Conservation (phyloP, 352 stramenopile species). For the Phytophthora niederhauseri region DNA sequence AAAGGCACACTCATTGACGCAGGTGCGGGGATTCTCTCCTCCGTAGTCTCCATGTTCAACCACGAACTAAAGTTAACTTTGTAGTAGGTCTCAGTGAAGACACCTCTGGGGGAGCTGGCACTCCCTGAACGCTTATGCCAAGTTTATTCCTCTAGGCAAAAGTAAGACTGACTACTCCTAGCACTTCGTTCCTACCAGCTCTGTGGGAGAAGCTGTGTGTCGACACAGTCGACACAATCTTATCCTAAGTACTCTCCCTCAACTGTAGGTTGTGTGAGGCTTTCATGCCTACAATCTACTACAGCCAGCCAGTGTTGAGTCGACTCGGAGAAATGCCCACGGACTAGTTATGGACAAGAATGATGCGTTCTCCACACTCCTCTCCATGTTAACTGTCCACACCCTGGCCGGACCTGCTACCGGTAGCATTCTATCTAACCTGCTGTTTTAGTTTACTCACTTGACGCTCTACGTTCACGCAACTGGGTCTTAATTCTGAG, state of each 20-base stretch:
- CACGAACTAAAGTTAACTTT: neutral
- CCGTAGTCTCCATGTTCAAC: neutral
- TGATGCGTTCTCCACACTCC: too few species aligned
- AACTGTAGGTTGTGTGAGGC: neutral
- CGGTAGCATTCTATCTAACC: too few species aligned
- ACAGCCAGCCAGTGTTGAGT: too few species aligned
- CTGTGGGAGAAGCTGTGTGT: neutral
- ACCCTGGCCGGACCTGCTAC: too few species aligned
- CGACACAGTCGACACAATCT: neutral
- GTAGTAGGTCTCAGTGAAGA: constrained; percentile 1
- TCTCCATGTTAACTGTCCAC: too few species aligned
- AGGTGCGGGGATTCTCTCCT: neutral
- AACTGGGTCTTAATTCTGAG: too few species aligned
- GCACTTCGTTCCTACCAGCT: neutral
- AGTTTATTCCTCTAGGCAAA: neutral
- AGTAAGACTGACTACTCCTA: neutral
- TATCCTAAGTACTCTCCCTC: neutral
- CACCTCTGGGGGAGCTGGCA: neutral
- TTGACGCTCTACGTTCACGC: too few species aligned
- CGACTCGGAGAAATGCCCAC: too few species aligned
- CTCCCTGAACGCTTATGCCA: neutral
- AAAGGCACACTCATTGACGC: neutral
- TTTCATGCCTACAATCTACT: neutral
- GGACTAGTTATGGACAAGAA: too few species aligned
- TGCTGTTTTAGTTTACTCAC: too few species aligned